Percentiles rank a stretch among this genome's conserved stretches.
Conservation (phyloP, 208 protist genomes). For the Leishmania major region DNA sequence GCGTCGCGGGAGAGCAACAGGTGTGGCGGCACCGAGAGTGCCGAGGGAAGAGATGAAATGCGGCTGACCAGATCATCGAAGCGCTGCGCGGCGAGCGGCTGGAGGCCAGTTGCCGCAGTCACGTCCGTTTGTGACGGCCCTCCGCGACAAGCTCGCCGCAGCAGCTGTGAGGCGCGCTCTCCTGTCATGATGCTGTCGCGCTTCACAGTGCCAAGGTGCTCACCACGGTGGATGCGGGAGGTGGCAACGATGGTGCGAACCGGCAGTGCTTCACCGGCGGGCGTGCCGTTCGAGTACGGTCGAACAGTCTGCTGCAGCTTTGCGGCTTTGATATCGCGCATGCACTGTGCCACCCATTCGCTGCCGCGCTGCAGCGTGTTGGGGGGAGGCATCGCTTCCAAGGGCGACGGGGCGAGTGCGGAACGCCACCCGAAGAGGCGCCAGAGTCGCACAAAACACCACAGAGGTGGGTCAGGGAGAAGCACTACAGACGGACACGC, state of each 20-base stretch:
- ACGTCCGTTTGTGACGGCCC: background rate
- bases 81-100: constrained; percentile 21
- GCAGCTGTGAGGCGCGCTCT: constrained; percentile 33
- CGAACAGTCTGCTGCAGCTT: constrained; percentile 31
- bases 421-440: background rate
- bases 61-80: constrained; percentile 27
- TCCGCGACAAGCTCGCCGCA: constrained; percentile 31
- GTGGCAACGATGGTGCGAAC: constrained; percentile 67
- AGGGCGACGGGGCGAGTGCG: background rate
- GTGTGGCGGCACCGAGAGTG: constrained; percentile 16
- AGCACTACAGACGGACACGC: background rate
- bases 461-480: background rate
- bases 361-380: constrained; percentile 13
- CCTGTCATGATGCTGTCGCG: constrained; percentile 57
- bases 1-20: constrained; percentile 61
- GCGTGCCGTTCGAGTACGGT: constrained; percentile 5
- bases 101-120: background rate
- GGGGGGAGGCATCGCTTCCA: constrained; percentile 5
- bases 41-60: constrained; percentile 14
- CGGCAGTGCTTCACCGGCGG: constrained; percentile 14
- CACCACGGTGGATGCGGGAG: constrained; percentile 54
- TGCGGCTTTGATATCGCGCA: constrained; percentile 26
- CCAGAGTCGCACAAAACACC: background rate
- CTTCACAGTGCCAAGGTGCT: constrained; percentile 56
- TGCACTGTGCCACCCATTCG: constrained; percentile 30